Conservation (phyloP, 2,329 filamentous ascomycete genomes). For the Tolypocladium amazonense region DNA sequence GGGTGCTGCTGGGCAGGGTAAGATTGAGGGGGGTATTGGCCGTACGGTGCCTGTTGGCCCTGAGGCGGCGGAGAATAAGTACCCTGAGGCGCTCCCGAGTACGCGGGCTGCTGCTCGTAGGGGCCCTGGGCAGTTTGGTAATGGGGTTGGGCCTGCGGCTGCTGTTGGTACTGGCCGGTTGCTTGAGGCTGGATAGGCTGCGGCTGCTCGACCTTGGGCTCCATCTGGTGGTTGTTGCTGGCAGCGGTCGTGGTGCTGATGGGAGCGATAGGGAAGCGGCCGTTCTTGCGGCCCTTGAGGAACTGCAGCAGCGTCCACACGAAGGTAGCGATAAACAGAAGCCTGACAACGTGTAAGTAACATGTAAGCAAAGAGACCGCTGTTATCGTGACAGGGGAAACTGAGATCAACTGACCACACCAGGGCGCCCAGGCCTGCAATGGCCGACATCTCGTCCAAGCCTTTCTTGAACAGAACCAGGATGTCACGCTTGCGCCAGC, state of each 20-base stretch:
- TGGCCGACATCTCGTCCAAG: conserved; percentile 23
- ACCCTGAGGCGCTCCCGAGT: conserved; percentile 10
- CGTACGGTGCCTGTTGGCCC: conserved; percentile 12
- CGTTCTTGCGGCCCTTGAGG: conserved; percentile 25
- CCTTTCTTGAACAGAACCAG: conserved; percentile 16
- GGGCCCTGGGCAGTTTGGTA: conserved; percentile 14
- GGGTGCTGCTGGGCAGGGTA: conserved; percentile 6
- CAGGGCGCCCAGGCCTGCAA: conserved; percentile 33
- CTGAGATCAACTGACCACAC: conserved; percentile 22
- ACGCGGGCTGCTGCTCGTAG: conserved; percentile 16
- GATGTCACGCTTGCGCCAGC: conserved; percentile 17
- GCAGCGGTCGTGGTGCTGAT: conserved; percentile 1
- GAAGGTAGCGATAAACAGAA: conserved; percentile 27
- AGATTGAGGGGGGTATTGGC: conserved; percentile 4
- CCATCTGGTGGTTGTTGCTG: conserved; percentile 17
- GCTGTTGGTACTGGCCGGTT: conserved; percentile 8
- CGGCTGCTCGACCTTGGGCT: conserved; percentile 18
- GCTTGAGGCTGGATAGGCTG: conserved; percentile 10
- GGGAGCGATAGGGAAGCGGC: conserved; percentile 17
- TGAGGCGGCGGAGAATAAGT: conserved; percentile 12
- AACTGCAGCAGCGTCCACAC: conserved; percentile 24
- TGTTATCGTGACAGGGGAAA: background rate
- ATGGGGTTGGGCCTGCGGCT: conserved; percentile 5
- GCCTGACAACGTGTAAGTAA: conserved; percentile 11
- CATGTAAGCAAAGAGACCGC: background rate